phyloP scores from a whole-genome alignment of 2,329 filamentous ascomycete genomes.

The Chaetomiaceae sp. region DNA sequence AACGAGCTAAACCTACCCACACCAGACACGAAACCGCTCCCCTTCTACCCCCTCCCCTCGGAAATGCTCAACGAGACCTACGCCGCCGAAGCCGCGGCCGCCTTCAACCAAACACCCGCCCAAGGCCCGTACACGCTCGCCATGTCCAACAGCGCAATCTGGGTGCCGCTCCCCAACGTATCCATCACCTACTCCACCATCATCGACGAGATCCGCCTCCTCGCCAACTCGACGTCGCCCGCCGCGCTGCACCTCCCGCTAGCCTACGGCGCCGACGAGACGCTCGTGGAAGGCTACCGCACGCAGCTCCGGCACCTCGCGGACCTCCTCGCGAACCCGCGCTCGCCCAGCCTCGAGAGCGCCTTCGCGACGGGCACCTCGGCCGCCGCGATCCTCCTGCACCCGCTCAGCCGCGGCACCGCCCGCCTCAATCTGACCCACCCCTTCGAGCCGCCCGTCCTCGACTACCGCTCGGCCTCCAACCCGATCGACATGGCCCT shows the following conservation, averaged over 20 bases:
- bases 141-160: slow-evolving; percentile 16
- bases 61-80: slow-evolving; percentile 25
- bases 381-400: slow-evolving; percentile 25
- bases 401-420: slow-evolving; percentile 27
- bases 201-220: slow-evolving; percentile 6
- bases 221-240: slow-evolving; percentile 26
- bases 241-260: slow-evolving; percentile 31
- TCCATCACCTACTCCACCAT: slow-evolving; percentile 3
- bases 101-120: slow-evolving; percentile 16
- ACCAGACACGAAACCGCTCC: slow-evolving; percentile 7
- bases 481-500: slow-evolving; percentile 50
- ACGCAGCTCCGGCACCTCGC: slow-evolving; percentile 15
- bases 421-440: slow-evolving; percentile 29
- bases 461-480: slow-evolving; percentile 37
- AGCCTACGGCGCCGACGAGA: slow-evolving; percentile 27
- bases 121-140: slow-evolving; percentile 20
- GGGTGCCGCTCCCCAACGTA: slow-evolving; percentile 14
- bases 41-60: slow-evolving; percentile 28
- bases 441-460: slow-evolving; percentile 33
- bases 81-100: slow-evolving; percentile 21
- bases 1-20: not conserved
- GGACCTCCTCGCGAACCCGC: slow-evolving; percentile 11
- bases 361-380: slow-evolving; percentile 12
- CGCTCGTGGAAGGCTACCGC: slow-evolving; percentile 20
- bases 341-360: slow-evolving; percentile 13